Evolutionary conservation across 129 eudicot species (phyloP).

Genomic region (Flaveria linearis): DNA sequence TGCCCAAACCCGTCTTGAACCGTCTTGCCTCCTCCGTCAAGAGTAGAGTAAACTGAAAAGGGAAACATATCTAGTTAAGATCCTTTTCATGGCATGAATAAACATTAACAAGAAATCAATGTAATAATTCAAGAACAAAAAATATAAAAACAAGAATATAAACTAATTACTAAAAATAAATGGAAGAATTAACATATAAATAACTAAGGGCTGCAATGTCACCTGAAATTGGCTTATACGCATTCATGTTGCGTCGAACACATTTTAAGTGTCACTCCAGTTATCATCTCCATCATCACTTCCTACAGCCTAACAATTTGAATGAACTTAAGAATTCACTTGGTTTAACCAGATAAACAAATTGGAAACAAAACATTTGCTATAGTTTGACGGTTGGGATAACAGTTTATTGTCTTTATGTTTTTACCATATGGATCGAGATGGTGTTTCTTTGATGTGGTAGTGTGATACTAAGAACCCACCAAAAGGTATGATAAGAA

Average conservation of each 20-base stretch:
- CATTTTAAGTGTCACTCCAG: constrained; percentile 41
- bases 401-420: background rate
- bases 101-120: background rate
- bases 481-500: background rate
- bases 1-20: background rate
- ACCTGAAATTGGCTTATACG: constrained; percentile 24
- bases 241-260: constrained; percentile 14
- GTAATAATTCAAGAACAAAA: constrained; percentile 10
- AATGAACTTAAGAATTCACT: background rate
- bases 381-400: constrained; percentile 6
- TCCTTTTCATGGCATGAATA: background rate
- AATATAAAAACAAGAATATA: background rate
- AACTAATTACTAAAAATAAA: constrained; percentile 22
- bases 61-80: background rate
- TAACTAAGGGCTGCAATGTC: constrained; percentile 23
- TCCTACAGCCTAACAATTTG: constrained; percentile 41
- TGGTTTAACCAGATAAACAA: background rate
- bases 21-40: background rate
- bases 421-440: background rate
- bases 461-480: background rate
- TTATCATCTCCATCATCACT: constrained; percentile 49
- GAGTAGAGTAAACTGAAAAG: background rate
- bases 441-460: background rate
- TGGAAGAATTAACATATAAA: constrained; percentile 29
- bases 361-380: background rate